phyloP scores from a whole-genome alignment of 208 protist species.

The Trypanosoma melophagium region DNA sequence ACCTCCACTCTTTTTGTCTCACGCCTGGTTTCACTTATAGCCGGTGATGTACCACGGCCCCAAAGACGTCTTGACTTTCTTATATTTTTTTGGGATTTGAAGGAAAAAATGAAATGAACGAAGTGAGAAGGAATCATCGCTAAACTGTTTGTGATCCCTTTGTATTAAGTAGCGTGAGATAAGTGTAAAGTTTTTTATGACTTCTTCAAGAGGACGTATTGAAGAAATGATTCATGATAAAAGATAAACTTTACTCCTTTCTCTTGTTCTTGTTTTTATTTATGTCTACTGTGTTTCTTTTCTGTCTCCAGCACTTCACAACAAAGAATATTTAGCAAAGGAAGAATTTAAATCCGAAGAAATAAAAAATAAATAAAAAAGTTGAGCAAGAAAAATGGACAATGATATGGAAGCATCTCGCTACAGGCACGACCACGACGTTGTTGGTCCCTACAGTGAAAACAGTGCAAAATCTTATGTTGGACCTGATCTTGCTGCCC shows the following conservation, averaged over 20 bases:
- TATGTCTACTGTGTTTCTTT: too few species aligned
- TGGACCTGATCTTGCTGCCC: constrained; percentile 38
- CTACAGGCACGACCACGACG: constrained; percentile 10
- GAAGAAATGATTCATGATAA: too few species aligned
- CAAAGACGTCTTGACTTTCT: constrained; percentile 18
- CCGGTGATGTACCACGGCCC: constrained; percentile 7
- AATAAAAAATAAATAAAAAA: not conserved
- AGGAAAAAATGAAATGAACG: too few species aligned
- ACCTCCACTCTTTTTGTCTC: not conserved
- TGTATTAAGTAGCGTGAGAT: too few species aligned
- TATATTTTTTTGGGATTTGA: constrained; percentile 11
- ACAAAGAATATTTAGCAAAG: not conserved
- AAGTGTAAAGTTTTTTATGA: too few species aligned
- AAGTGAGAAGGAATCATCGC: too few species aligned
- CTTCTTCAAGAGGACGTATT: too few species aligned
- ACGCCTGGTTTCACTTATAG: constrained; percentile 2
- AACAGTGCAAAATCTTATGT: constrained; percentile 43
- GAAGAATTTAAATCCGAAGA: not conserved
- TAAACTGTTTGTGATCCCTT: too few species aligned
- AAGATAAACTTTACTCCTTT: too few species aligned
- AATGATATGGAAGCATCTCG: constrained; percentile 3
- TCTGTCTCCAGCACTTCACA: not conserved
- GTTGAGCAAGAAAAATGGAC: not conserved
- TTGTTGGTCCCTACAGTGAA: constrained; percentile 19
- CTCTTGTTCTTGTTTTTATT: too few species aligned